phyloP scores from a whole-genome alignment of 345 rosid genomes.

The Salix viminalis region DNA sequence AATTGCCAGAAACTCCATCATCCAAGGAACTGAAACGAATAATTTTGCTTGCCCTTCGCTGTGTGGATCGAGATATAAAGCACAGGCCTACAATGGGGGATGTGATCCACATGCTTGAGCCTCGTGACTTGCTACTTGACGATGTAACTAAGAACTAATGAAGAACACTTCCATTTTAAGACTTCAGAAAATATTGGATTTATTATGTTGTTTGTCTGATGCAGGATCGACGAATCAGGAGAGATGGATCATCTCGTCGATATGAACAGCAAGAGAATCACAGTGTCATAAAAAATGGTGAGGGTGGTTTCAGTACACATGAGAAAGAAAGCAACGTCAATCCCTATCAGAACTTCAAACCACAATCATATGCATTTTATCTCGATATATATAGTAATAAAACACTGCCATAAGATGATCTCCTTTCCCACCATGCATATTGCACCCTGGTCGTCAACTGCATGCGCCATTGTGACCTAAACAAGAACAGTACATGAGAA shows the following conservation, averaged over 20 bases:
- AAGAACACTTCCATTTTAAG: background rate
- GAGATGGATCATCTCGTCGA: conserved; percentile 10
- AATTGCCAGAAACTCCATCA: conserved; percentile 46
- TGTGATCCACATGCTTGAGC: conserved; percentile 72
- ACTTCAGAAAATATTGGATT: background rate
- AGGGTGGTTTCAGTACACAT: background rate
- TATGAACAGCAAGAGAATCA: conserved; percentile 14
- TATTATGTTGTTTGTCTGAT: conserved; percentile 3
- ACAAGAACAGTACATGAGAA: background rate
- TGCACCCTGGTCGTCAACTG: conserved; percentile 56
- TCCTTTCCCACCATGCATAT: conserved; percentile 65
- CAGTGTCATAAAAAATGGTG: background rate
- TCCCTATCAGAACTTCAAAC: conserved; percentile 18
- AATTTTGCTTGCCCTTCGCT: conserved; percentile 55
- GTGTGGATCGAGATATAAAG: conserved; percentile 54
- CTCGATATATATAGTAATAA: too few relatives aligned
- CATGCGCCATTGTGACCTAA: conserved; percentile 55
- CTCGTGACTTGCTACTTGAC: conserved; percentile 50
- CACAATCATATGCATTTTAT: background rate
- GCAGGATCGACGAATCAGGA: conserved; percentile 29
- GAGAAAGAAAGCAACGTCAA: conserved; percentile 10
- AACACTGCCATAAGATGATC: too few relatives aligned
- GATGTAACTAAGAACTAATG: conserved; percentile 31
- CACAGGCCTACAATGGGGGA: conserved; percentile 74
- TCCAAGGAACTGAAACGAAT: conserved; percentile 58